Conservation (phyloP, 2,329 filamentous ascomycete species). For the Verticillium longisporum region DNA sequence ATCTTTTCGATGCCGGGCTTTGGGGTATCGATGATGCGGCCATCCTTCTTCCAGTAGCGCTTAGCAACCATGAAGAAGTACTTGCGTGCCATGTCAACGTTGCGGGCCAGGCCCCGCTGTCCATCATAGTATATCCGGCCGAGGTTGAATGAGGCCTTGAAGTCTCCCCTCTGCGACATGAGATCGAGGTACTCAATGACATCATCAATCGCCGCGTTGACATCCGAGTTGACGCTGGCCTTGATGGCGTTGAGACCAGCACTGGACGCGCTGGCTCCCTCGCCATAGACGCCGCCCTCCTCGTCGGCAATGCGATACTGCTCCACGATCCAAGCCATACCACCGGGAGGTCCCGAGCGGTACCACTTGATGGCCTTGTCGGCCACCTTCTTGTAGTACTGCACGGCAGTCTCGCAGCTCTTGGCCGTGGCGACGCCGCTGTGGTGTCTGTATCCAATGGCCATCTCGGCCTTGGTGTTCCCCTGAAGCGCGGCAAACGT, state of each 20-base stretch:
- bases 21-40: slow-evolving; percentile 64
- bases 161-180: slow-evolving; percentile 82
- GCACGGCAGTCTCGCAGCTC: slow-evolving; percentile 76
- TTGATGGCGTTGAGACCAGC: slow-evolving; percentile 76
- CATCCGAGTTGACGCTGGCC: slow-evolving; percentile 66
- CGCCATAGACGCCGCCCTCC: slow-evolving; percentile 85
- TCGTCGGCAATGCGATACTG: slow-evolving; percentile 86
- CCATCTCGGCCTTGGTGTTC: slow-evolving; percentile 86
- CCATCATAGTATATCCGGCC: slow-evolving; percentile 87
- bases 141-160: slow-evolving; percentile 79
- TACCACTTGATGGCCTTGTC: slow-evolving; percentile 89
- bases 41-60: slow-evolving; percentile 75
- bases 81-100: slow-evolving; percentile 65
- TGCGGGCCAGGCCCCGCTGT: slow-evolving; percentile 64
- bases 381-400: slow-evolving; percentile 88
- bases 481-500: slow-evolving; percentile 84
- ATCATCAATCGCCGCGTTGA: slow-evolving; percentile 83
- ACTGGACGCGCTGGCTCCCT: slow-evolving; percentile 86
- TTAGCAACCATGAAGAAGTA: slow-evolving; percentile 77
- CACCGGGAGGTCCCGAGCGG: slow-evolving; percentile 83
- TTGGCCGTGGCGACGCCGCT: slow-evolving; percentile 78
- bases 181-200: slow-evolving; percentile 91
- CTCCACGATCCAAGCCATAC: slow-evolving; percentile 69
- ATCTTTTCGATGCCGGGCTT: slow-evolving; percentile 68
- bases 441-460: slow-evolving; percentile 78